These are phyloP conservation scores for Chaetomidium leptoderma DNA, from an alignment of 495 filamentous ascomycete species.

Conservation along the genomic window DNA sequence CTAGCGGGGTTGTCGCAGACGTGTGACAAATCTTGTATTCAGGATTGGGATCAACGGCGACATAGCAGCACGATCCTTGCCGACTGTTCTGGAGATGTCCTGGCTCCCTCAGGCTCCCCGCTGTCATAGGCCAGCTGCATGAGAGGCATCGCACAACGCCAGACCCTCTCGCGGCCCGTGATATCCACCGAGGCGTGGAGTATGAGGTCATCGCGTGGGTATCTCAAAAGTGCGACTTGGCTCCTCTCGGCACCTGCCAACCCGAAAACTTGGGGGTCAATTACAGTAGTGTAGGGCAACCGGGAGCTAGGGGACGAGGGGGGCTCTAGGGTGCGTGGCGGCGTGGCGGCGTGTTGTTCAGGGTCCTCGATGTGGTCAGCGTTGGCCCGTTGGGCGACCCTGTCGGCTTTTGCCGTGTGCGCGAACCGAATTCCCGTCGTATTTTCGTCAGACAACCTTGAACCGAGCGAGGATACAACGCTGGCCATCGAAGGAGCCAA, in stretches of 20 bases:
- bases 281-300: neutral
- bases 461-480: neutral
- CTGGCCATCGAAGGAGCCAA: too few relatives aligned
- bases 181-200: constrained; percentile 9
- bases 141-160: neutral
- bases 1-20: neutral
- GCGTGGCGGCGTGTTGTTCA: too few relatives aligned
- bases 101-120: neutral
- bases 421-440: neutral
- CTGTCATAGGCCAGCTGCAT: constrained; percentile 2
- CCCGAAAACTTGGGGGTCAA: neutral
- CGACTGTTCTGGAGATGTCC: neutral
- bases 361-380: too few relatives aligned
- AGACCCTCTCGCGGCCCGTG: constrained; percentile 2
- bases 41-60: constrained; percentile 14
- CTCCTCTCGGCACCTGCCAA: constrained; percentile 5
- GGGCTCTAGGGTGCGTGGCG: too few relatives aligned
- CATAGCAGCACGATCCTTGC: constrained; percentile 4
- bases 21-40: constrained; percentile 6
- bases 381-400: too few relatives aligned
- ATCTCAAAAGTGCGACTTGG: constrained; percentile 1
- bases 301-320: neutral
- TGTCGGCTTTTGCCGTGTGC: neutral
- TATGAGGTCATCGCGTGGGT: constrained; percentile 12
- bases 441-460: neutral